Base-by-base conservation (phyloP, 108 stramenopile genomes). In the Fragilaria radians region DNA sequence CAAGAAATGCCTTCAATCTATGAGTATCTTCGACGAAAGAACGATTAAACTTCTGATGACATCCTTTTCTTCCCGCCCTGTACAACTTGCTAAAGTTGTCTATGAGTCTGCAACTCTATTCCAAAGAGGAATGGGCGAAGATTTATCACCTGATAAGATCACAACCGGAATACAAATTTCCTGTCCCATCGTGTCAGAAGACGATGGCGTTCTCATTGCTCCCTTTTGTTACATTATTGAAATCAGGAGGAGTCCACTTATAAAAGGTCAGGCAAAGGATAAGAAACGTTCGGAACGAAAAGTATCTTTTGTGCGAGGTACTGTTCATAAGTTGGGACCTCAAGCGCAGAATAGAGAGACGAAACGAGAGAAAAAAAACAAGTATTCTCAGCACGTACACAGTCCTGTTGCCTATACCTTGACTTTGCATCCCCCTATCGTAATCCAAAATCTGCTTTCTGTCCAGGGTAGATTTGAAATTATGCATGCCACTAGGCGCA, bases 361-460 rank as follows among this genome's bases (percentile, higher is more conserved):
- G 50, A 63, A 26, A 42, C 25, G 49, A 57, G 55, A 28, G 4
- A 48, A 64, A 42, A 52, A 5, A 60, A 17, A 14, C 14, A 28
- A 48, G 33, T 25, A 63, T 47, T 64, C 68, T 24, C 51, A 59
- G 22, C 57, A 50, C 28, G 29, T 68, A 14, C 90, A 93, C 65
- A 72, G 72, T 18, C 91, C 91, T 28, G 79, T 97, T 0, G 76
- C 88, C 26, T 97, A 95, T 60, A 82, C 77, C 1, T 61, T 97
- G 27, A 57, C 89, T 26, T 69, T 97, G 50, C 90, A 96, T 62
- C 86, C 96, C 19, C 94, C 96, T 1, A 73, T 97, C 26, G 84
- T 97, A n/a, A 76, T 97, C 36, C 88, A 89, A 59, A 97, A 97
- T 73, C 72, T 97, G 24, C 68, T 97, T 27, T 95, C 96, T 19